Base-by-base conservation (phyloP, 352 stramenopile species). In the Phytophthora tubulina region DNA sequence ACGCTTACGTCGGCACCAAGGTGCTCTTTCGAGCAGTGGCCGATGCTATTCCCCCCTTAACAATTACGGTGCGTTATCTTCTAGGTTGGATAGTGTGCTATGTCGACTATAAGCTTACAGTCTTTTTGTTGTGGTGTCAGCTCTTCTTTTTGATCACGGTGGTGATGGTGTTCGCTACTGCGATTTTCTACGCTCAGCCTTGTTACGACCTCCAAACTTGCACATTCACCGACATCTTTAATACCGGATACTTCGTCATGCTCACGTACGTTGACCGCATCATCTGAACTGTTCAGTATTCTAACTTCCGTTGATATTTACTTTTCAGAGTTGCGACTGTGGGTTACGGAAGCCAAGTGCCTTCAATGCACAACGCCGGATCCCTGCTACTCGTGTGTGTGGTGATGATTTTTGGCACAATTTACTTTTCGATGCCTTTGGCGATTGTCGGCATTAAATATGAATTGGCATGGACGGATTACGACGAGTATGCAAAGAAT, bases 171-270 rank as follows among this genome's bases (percentile, higher is more conserved):
- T 88, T 88, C 57, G 79, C 79, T 5, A 88, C 81, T 7, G 76
- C 71, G 4, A 78, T 89, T 14, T 89, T 82, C 67, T 88, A 86
- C 44, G 70, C 80, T n/a, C 69, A 88, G 35, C 81, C 81, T 13
- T 89, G 81, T 49, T 89, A 88, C 54, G 68, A 89, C 31, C 61
- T 87, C 1, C 46, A 80, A 15, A 77, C 69, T 3, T 89, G 79
- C 65, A 76, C 70, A 1, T 90, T 90, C 55, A 87, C 80, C 2
- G 82, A 90, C 44, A 85, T 90, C 45, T 82, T 90, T 51, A 90
- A 90, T 66, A 73, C 82, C 0, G 80, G 70, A 15, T 90, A 90
- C 67, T 90, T 83, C 31, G 70, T 88, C 48, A 90, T 90, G 80
- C 50, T 84, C 41, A 89, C 82, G 77, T 89, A 82, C 42, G 49